Evolutionary conservation across 345 rosid species (phyloP).

Genomic region (Odontarrhena argentea): DNA sequence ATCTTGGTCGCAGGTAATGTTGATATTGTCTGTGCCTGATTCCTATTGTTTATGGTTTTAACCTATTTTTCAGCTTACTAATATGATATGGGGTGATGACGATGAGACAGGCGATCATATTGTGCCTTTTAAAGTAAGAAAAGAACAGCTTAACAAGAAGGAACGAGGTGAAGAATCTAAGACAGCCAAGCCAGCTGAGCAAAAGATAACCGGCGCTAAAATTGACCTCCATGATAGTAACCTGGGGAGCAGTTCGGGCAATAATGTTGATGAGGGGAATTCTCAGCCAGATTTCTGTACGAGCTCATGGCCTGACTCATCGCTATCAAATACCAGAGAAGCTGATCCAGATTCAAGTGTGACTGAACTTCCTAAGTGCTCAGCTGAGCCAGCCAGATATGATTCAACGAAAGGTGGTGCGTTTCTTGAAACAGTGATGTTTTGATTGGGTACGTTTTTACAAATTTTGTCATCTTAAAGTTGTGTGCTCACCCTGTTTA

Average conservation of each 20-base stretch:
- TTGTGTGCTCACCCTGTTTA: conserved; percentile 39
- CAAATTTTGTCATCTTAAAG: conserved; percentile 35
- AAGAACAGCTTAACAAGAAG: conserved; percentile 53
- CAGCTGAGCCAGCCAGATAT: conserved; percentile 52
- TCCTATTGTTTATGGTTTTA: conserved; percentile 12
- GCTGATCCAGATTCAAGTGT: conserved; percentile 53
- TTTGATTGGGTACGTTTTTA: conserved; percentile 36
- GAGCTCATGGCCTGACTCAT: conserved; percentile 59
- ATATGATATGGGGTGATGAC: conserved; percentile 88
- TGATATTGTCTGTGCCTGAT: conserved; percentile 25
- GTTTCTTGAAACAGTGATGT: conserved; percentile 36
- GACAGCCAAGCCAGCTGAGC: conserved; percentile 46
- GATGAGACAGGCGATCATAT: conserved; percentile 71
- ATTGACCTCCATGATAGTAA: conserved; percentile 47
- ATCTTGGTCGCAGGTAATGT: conserved; percentile 21
- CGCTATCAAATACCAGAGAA: conserved; percentile 49
- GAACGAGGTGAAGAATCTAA: conserved; percentile 52
- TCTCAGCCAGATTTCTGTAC: conserved; percentile 51
- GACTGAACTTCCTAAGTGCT: conserved; percentile 49
- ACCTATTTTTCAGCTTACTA: conserved; percentile 59
- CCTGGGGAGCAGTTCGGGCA: conserved; percentile 49
- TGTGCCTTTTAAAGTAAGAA: conserved; percentile 65
- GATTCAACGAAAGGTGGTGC: conserved; percentile 57
- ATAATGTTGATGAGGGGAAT: conserved; percentile 47
- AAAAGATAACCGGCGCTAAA: conserved; percentile 47